phyloP scores from a whole-genome alignment of 2,329 filamentous ascomycete genomes.

The Colletotrichum gigasporum region DNA sequence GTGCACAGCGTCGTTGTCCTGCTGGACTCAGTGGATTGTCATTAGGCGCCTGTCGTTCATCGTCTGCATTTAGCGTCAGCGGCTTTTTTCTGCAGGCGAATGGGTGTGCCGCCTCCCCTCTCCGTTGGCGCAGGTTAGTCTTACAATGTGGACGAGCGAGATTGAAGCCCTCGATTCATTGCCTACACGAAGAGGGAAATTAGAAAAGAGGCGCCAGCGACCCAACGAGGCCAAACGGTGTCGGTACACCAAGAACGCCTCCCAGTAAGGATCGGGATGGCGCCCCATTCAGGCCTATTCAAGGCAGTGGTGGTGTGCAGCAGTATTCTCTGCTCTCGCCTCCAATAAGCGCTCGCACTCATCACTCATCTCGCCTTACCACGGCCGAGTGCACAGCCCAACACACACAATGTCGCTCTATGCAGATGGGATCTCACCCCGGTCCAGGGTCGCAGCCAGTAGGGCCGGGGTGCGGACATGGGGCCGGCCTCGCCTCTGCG shows the following conservation, averaged over 20 bases:
- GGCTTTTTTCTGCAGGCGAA: background rate
- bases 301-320: no score
- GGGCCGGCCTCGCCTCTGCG: slow-evolving; percentile 16
- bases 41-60: slow-evolving; percentile 1
- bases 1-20: background rate
- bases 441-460: slow-evolving; percentile 1
- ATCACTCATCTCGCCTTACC: slow-evolving; percentile 10
- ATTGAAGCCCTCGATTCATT: slow-evolving; percentile 16
- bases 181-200: slow-evolving; percentile 10
- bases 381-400: background rate
- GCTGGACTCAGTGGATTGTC: background rate
- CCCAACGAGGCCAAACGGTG: slow-evolving; percentile 3
- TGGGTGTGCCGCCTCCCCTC: background rate
- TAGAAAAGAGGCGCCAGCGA: background rate
- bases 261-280: background rate
- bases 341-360: slow-evolving; percentile 23
- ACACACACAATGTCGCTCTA: slow-evolving; percentile 11
- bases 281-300: slow-evolving; percentile 7
- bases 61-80: slow-evolving; percentile 17
- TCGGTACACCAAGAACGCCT: slow-evolving; percentile 9
- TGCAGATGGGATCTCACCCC: slow-evolving; percentile 28
- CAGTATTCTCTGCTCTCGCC: no score
- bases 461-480: slow-evolving; percentile 2
- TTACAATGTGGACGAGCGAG: background rate
- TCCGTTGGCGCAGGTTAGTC: background rate